Percentiles rank a stretch among this genome's conserved stretches.
phyloP scores from a whole-genome alignment of 345 rosid species.

The Pistacia vera region DNA sequence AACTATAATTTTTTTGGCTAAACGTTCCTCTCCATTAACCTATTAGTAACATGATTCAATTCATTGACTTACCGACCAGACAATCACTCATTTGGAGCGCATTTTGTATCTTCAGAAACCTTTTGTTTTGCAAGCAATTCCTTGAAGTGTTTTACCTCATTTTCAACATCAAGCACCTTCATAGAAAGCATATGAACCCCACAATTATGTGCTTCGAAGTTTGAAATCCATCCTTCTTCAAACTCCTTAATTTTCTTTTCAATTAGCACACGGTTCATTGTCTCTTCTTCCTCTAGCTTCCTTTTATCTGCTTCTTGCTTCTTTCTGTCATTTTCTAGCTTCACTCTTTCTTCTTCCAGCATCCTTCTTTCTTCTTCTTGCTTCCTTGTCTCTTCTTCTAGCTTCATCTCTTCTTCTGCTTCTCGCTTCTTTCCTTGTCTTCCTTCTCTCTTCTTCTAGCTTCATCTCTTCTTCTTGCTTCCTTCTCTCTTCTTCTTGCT shows the following conservation, averaged over 20 bases:
- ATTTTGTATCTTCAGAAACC: conserved; percentile 31
- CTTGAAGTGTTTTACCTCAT: conserved; percentile 41
- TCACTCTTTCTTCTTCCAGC: conserved; percentile 43
- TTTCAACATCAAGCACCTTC: conserved; percentile 44
- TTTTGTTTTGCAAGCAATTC: conserved; percentile 36
- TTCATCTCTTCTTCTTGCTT: no score
- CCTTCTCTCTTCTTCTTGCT: conserved; percentile 60
- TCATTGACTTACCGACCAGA: background rate
- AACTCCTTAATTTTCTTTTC: conserved; percentile 60
- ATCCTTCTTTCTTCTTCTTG: no score
- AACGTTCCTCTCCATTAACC: background rate
- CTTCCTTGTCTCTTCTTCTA: no score
- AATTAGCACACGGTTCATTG: conserved; percentile 5
- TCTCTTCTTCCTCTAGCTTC: background rate
- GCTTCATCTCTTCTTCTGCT: no score
- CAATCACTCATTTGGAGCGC: conserved; percentile 30
- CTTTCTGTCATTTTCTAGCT: background rate
- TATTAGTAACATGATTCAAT: background rate
- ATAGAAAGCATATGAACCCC: conserved; percentile 30
- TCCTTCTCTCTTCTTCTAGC: no score
- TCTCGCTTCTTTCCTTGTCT: no score
- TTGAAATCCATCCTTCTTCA: conserved; percentile 37
- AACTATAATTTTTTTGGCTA: no score
- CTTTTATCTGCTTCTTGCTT: background rate
- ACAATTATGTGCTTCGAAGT: conserved; percentile 36